Base-by-base conservation (phyloP, 2,329 filamentous ascomycete genomes). In the Colletotrichum musae region DNA sequence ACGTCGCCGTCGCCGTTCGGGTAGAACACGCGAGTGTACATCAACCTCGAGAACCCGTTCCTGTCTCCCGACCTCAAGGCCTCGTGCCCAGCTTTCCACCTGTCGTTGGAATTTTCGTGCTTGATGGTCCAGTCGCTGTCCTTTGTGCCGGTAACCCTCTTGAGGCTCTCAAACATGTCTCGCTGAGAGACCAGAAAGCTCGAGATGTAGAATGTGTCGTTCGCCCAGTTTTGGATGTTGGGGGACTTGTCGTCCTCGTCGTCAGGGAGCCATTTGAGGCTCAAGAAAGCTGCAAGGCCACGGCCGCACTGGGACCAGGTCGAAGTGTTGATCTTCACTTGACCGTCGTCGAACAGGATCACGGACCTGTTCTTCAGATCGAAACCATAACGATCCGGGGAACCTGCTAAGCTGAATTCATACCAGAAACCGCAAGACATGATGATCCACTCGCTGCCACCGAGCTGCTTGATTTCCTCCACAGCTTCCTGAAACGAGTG, bases 101-200 rank as follows among this genome's bases (percentile, higher is more conserved):
- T 83, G 75, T 87, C 77, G 48, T 80, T 71, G 1, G 81, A 78
- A 0, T 76, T 72, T 77, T 90, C 85, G 7, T 84, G 77, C 1
- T 75, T 80, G 64, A 93, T 84, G 2, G 75, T 83, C 91, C 91
- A 93, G 73, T 92, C 90, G 0, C 77, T 78, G 47, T 90, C 87
- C 1, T 79, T 86, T 0, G 86, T 88, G 0, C 85, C 85, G 0
- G 87, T 86, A 4, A 90, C 89, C 0, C 86, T 85, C 73, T 90
- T 83, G 13, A 91, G 78, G n/a, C 85, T 86, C 47, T 86, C 85
- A 62, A 93, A 83, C 81, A 93, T 92, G 10, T 93, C 90, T 12
- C 84, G 83, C 77, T 93, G 91, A 68, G 79, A 88, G 69, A 90
- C 72, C 12, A 80, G 76, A 79, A 92, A 93, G 70, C 87, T 90